phyloP scores from a whole-genome alignment of 1,284 basidiomycete species.

The Cystobasidiaceae sp. region DNA sequence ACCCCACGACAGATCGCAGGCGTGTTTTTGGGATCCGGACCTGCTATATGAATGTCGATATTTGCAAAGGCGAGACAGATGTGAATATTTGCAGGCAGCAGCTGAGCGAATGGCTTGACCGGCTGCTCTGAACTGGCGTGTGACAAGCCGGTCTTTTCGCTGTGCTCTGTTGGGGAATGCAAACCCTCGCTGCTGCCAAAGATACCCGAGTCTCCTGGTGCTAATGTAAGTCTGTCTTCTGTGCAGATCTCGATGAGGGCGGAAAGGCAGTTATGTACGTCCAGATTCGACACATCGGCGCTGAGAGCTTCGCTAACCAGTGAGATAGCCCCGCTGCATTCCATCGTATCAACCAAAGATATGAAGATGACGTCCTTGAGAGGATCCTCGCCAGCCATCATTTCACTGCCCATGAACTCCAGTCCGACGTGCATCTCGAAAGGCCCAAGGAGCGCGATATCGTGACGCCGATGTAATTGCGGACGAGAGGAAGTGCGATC shows the following conservation, averaged over 20 bases:
- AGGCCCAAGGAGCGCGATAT: too few species aligned
- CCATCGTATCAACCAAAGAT: background rate
- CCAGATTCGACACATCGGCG: background rate
- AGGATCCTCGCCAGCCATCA: background rate
- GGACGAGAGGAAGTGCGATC: too few species aligned
- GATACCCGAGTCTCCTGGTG: too few species aligned
- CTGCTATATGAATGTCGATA: slow-evolving; percentile 65
- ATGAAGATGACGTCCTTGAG: background rate
- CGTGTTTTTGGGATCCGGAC: slow-evolving; percentile 67
- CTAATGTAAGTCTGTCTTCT: background rate
- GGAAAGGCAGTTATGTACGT: slow-evolving; percentile 8
- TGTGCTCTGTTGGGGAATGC: too few species aligned
- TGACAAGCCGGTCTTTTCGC: too few species aligned
- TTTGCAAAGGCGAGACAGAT: slow-evolving; percentile 59
- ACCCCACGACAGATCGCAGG: slow-evolving; percentile 65
- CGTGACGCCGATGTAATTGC: too few species aligned
- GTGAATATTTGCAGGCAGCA: slow-evolving; percentile 57
- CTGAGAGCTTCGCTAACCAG: background rate
- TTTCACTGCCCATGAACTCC: background rate
- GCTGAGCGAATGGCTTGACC: slow-evolving; percentile 47
- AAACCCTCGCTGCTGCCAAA: too few species aligned
- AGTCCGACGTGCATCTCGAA: background rate
- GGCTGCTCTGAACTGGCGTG: background rate
- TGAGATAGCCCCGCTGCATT: background rate
- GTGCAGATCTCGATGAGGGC: background rate